Evolutionary conservation across 192 early-diverging fungal species (phyloP), one percentile per base, ranked within the genome.

Genomic region (Obelidium mucronatum): DNA sequence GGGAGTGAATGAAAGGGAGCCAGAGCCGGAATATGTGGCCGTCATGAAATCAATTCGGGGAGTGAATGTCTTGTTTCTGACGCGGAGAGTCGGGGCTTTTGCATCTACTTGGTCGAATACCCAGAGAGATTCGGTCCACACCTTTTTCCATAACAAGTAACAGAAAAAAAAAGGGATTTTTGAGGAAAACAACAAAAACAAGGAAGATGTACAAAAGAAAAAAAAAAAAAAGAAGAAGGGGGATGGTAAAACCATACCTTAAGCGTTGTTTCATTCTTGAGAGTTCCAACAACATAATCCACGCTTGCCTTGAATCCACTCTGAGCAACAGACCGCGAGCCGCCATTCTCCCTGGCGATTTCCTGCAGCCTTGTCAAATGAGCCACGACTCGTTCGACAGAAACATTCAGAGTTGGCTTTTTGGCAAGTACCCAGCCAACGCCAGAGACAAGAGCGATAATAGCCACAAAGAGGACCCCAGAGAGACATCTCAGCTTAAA

Each of bases 21-120:
- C 72, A 6, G 59, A 63, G 22, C 72, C 72, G 42, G 59, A 63
- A 26, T 34, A 30, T 8, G 59, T 62, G 13, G 59, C 56, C 3
- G 72, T 74, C 59, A 74, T 22, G 37, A 74, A 74, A 59, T 74
- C 59, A 0, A 34, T 11, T 28, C 52, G 42, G n/a, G 35, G 69
- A 17, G 52, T 40, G 31, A 51, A 74, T n/a, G 66, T 26, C 40
- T 5, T n/a, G 30, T 33, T 58, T n/a, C 26, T 13, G 40, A 74
- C 15, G 17, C 15, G 2, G 28, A 60, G 60, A 3, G 56, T 19
- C 5, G 56, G 59, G 4, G 6, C 17, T 26, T 40, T n/a, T 1
- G 5, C 17, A n/a, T 74, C 72, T 8, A 74, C 72, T 28, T 74
- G 72, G 8, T 74, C 72, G 40, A 26, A 8, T 1, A 74, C 60